phyloP scores from a whole-genome alignment of 305 asterid species.

The Euphrasia arctica region DNA sequence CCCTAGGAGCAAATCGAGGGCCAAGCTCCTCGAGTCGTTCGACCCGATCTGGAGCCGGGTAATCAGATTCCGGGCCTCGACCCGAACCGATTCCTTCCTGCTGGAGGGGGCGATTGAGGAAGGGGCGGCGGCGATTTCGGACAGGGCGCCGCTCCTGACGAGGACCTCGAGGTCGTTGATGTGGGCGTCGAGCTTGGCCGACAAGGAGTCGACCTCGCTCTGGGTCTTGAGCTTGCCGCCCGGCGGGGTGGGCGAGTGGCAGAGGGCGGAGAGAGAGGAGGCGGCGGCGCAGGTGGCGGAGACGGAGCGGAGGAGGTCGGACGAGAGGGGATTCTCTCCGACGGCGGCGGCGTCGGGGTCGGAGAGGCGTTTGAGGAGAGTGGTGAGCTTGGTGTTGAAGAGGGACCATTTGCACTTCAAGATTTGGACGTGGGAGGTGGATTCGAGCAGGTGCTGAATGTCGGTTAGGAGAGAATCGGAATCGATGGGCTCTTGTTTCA shows the following conservation, averaged over 20 bases:
- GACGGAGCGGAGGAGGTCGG: conserved; percentile 60
- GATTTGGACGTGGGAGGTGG: too few relatives aligned
- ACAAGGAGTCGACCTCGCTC: conserved; percentile 31
- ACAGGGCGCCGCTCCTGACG: conserved; percentile 41
- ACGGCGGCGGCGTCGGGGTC: conserved; percentile 17
- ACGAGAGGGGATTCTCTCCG: conserved; percentile 37
- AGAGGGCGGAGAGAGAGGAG: conserved; percentile 42
- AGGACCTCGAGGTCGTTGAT: conserved; percentile 37
- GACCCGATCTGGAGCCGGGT: conserved; percentile 94
- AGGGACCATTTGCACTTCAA: too few relatives aligned
- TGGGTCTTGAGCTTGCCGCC: conserved; percentile 85
- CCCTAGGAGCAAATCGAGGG: conserved; percentile 63
- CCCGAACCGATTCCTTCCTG: conserved; percentile 51
- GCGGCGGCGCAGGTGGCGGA: conserved; percentile 48
- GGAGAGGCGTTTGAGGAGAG: too few relatives aligned
- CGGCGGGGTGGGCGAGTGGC: conserved; percentile 42
- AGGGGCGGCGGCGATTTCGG: conserved; percentile 29
- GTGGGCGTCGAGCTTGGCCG: too few relatives aligned
- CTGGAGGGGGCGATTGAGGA: conserved; percentile 26
- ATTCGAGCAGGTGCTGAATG: too few relatives aligned
- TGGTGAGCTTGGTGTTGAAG: too few relatives aligned
- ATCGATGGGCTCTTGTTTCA: too few relatives aligned
- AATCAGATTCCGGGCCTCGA: conserved; percentile 59
- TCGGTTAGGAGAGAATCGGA: too few relatives aligned
- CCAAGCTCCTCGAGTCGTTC: conserved; percentile 58